Base-by-base conservation (phyloP, 139 green algal species). In the Chlorella sp. region DNA sequence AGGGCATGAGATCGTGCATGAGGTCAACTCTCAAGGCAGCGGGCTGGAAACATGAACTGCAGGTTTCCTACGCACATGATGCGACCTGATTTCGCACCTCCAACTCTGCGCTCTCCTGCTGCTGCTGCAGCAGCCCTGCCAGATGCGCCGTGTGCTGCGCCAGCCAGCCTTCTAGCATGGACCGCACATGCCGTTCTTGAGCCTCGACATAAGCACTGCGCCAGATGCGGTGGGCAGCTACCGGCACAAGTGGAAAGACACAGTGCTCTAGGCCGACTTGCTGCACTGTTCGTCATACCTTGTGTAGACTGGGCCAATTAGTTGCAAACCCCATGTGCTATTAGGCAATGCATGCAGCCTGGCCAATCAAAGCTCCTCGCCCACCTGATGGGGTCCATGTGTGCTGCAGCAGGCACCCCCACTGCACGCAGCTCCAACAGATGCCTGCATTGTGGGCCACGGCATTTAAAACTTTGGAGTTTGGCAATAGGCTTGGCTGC, bases 371-470 rank as follows among this genome's bases (percentile, higher is more conserved):
- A 44, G 34, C 70, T n/a, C 15, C 56, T 18, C 30, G 4, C 47
- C 62, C 73, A 89, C 51, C 71, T 68, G 57, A 91, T 51, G 3
- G 91, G 91, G 56, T 94, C 87, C 34, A 87, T 47, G 34, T 62
- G 63, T 44, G 85, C 41, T 15, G 75, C 85, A 44, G 78, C 87
- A 21, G 72, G 38, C 30, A 89, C 85, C 4, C 91, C 87, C 25
- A 90, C 89, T 26, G 86, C 89, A 68, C 87, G 82, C 51, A 94
- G 82, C 78, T 87, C 47, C 83, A 92, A 76, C 30, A 93, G 62
- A 15, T 60, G 51, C 51, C 51, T 60, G 51, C 11, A 60, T 3
- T 15, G 51, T 9, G 15, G 3, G 51, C 44, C 44, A 51, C 44
- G 21, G 15, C 2, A 60, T 15, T 4, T 9, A 21, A 60, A 3